Evolutionary conservation across 257 asterid species (phyloP).

Genomic region (Apocynum venetum): DNA sequence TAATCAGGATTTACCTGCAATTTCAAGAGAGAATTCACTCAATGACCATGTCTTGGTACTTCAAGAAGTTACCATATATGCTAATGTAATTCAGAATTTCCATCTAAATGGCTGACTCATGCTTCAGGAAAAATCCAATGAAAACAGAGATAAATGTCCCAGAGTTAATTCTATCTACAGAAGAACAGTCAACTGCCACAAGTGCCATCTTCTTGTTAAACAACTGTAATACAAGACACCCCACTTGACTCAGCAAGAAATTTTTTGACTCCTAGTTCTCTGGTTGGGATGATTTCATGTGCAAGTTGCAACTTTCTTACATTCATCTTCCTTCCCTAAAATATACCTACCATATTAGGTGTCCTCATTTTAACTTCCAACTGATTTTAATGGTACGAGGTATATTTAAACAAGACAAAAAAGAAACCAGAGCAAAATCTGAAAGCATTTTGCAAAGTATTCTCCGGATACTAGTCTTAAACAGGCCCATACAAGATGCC

Average conservation of each 20-base stretch:
- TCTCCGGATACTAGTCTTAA: background rate
- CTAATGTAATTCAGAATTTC: background rate
- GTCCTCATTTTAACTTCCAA: too few relatives aligned
- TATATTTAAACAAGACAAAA: too few relatives aligned
- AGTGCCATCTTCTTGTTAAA: background rate
- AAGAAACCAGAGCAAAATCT: too few relatives aligned
- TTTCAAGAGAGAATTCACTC: background rate
- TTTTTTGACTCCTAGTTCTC: background rate
- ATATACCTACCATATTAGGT: too few relatives aligned
- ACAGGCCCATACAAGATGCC: background rate
- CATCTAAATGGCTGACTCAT: background rate
- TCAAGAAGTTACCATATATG: background rate
- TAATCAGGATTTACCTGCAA: slow-evolving; percentile 72
- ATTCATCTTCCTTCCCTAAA: too few relatives aligned
- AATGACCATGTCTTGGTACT: background rate
- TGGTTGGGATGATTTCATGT: background rate
- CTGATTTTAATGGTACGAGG: too few relatives aligned
- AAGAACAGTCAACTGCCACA: background rate
- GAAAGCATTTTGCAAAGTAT: background rate
- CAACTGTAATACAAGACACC: background rate
- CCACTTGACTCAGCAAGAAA: background rate
- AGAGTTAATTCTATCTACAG: background rate
- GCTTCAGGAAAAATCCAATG: background rate
- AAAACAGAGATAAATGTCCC: background rate
- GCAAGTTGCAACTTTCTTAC: background rate